phyloP scores from a whole-genome alignment of 1,284 basidiomycete genomes.

The Trichosporon faecale region DNA sequence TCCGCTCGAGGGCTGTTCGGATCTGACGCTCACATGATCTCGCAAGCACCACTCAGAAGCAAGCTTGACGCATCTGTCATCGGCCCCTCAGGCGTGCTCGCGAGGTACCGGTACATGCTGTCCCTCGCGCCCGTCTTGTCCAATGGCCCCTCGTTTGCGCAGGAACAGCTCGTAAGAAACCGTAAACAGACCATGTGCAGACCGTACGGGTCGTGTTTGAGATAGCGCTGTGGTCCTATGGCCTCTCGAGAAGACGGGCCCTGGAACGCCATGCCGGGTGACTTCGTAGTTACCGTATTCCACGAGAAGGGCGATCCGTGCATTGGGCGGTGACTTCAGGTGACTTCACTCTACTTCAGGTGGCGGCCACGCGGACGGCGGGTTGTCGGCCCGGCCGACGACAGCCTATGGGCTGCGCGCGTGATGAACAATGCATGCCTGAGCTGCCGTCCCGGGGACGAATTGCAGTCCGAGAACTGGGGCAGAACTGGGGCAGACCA shows the following conservation, averaged over 20 bases:
- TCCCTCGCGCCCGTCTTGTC: background rate
- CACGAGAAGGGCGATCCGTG: background rate
- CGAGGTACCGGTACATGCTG: background rate
- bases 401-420: background rate
- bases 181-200: background rate
- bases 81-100: too few relatives aligned
- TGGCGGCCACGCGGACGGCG: background rate
- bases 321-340: background rate
- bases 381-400: background rate
- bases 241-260: background rate
- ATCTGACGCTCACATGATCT: too few relatives aligned
- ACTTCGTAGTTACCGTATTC: conserved; percentile 4
- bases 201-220: background rate
- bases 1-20: too few relatives aligned
- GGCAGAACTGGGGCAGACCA: background rate
- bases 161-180: background rate
- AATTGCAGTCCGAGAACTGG: background rate
- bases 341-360: too few relatives aligned
- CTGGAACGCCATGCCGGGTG: conserved; percentile 9
- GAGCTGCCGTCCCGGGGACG: background rate
- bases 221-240: background rate
- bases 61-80: too few relatives aligned
- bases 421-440: background rate
- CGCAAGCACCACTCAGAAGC: too few relatives aligned
- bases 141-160: background rate